Base-by-base conservation (phyloP, 176 grass and related monocot species). In the Oryza australiensis region DNA sequence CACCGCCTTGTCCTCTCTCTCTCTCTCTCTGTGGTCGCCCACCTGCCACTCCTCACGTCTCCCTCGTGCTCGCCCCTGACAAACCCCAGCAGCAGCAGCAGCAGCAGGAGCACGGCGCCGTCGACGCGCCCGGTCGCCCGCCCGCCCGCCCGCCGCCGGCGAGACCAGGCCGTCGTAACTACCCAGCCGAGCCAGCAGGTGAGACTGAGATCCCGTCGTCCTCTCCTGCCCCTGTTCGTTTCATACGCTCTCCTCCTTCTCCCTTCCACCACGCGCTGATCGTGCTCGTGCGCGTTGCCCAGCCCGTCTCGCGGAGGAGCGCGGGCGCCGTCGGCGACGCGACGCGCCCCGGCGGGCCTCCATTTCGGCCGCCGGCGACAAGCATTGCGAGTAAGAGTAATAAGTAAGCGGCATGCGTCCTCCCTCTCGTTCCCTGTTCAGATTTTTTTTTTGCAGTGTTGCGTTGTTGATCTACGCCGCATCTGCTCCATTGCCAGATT, bases 51-150 rank as follows among this genome's bases (percentile, higher is more conserved):
- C 45, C 30, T 80, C 83, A 89, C 87, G 82, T 72, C 82, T 64
- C 65, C 73, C 77, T 72, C 77, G 77, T 81, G 82, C 87, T 38
- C 49, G 37, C 62, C 75, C 26, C 42, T 60, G n/a, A 24, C 55
- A n/a, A 38, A 2, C 70, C 9, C 53, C 51, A 53, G 16, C 49
- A 49, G 40, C 40, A 15, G 70, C 46, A 48, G 13, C 45, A 49
- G 40, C 40, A 16, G 71, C 26, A 27, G 71, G 41, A 84, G 70
- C 76, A 70, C 76, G 53, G 32, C 82, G 48, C 40, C 12, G 28
- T 38, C 68, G 53, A 18, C 45, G 15, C n/a, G n/a, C n/a, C n/a
- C n/a, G n/a, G n/a, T n/a, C n/a, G n/a, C n/a, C n/a, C n/a, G n/a
- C 1, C 34, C 32, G 14, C 26, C 9, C 16, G 49, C 22, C 34